Evolutionary conservation across 129 eudicot species (phyloP), one percentile per base, ranked within the genome.

Genomic region (Centaurea solstitialis): DNA sequence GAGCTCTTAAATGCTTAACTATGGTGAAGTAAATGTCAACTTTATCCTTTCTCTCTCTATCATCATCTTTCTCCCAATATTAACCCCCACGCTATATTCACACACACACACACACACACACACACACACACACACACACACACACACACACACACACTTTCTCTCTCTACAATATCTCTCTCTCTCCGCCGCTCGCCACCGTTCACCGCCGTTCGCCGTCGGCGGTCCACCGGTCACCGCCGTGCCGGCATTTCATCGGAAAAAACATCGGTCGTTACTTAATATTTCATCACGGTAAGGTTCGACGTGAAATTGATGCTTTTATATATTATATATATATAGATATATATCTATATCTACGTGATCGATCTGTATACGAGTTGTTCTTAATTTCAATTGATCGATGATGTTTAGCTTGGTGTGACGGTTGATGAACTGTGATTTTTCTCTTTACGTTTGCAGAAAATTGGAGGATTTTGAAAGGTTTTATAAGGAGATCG

Each of bases 11-110:
- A 7, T 43, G 28, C 2, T 50, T 80, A 84, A 84, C 90, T 64
- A 84, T 79, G 79, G 88, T 84, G 66, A 84, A 62, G 64, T 77
- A 11, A 41, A 57, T 65, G 47, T 80, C 85, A 74, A 83, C 86
- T 83, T 80, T 75, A 74, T 73, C 81, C 87, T 47, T 20, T 75
- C 84, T 75, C 82, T 87, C 82, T 86, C 82, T 17, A 2, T 6
- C n/a, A n/a, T n/a, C n/a, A 12, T 17, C 80, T 76, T 30, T 30
- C 73, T 68, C 61, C 10, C 77, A 45, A 77, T 78, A 78, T 75
- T 43, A 61, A 68, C 66, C 50, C 39, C 20, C 79, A 76, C 70
- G 72, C 72, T 39, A 38, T 71, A n/a, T n/a, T n/a, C n/a, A n/a
- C n/a, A n/a, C n/a, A n/a, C n/a, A 26, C 30, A 26, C 30, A 26